Evolutionary conservation across 2,329 filamentous ascomycete species (phyloP), one percentile per base, ranked within the genome.

Genomic region (Ceratocystis colombiana): DNA sequence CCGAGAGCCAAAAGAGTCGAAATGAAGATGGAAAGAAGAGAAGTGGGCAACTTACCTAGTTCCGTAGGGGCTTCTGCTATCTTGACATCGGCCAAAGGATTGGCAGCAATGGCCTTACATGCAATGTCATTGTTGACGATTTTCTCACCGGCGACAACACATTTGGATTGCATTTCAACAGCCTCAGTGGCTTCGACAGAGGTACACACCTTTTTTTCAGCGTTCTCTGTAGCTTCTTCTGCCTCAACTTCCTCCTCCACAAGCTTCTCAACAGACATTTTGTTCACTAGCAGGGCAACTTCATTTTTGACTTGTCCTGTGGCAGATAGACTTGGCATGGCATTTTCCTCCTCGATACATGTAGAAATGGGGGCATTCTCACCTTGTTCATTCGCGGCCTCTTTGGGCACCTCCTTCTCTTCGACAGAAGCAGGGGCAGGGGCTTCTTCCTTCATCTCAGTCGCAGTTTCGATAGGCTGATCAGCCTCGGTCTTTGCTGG

Each of bases 281-380:
- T n/a, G 61, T 62, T 62, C 61, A 62, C 61, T 62, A 62, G 61
- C 41, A 62, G 55, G 55, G 55, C 55, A 59, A 20, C 15, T 33
- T 59, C 55, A 37, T 37, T 37, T 59, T 59, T 30, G 3, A 59
- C 22, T 25, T 59, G 15, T 30, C 20, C 55, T 15, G 17, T 5
- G 15, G 55, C 55, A 59, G 28, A 59, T 59, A n/a, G 55, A 59
- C 55, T 59, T 59, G 55, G 30, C 55, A 59, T 59, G 55, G 55
- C 55, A 3, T 59, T 59, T 45, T 64, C 62, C 37, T 64, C 62
- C 62, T 67, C 45, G 17, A 61, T 25, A 30, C 45, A 22, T 41
- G 25, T 30, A 53, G 25, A 46, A 22, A 64, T 48, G 20, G 62
- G 46, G 62, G 28, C 28, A 64, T 50, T 64, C 62, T 64, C 62